Base-by-base conservation (phyloP, 2,329 filamentous ascomycete species). In the Hypocrella siamensis region DNA sequence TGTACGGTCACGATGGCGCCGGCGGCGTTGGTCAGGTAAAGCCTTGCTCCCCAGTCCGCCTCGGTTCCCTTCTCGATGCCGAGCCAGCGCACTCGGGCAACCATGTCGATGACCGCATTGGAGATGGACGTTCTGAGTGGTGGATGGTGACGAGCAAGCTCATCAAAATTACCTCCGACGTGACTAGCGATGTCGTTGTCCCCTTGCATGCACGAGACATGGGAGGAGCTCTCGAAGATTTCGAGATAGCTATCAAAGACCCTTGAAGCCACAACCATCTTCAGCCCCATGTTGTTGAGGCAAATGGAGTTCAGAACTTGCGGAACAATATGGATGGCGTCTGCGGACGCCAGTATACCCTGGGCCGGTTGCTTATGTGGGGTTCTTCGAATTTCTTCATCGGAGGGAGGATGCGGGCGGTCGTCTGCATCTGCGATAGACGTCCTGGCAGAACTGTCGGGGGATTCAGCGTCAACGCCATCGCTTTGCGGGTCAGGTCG, bases 261-360 rank as follows among this genome's bases (percentile, higher is more conserved):
- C 35, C 74, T 67, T 0, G 86, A 94, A 0, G 75, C 70, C 35
- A 84, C 75, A 45, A 98, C 92, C 48, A 94, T 68, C 45, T 80
- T 79, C 64, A 94, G 79, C 7, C 90, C 90, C 18, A 73, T 65
- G 39, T 82, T 79, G 44, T 94, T 94, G 34, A 99, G 60, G 42
- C 83, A 98, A 32, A 99, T 93, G 5, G 90, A 86, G 38, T 88
- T 88, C 44, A 98, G 79, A 3, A 88, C 85, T 35, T 78, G 74
- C 1, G 90, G 86, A 4, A 98, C 75, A 35, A 82, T 79, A 22
- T 74, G 75, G 41, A 98, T 92, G 28, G 86, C 84, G 47, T 98
- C 92, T 3, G 75, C 67, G 1, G 86, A 82, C n/a, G 88, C 74
- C 36, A 94, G 61, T 33, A 98, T 88, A 4, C 83, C 83, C 26